Evolutionary conservation across 805 yeast species (phyloP).

Genomic region (Hemisphaericaspora nanyangensis): DNA sequence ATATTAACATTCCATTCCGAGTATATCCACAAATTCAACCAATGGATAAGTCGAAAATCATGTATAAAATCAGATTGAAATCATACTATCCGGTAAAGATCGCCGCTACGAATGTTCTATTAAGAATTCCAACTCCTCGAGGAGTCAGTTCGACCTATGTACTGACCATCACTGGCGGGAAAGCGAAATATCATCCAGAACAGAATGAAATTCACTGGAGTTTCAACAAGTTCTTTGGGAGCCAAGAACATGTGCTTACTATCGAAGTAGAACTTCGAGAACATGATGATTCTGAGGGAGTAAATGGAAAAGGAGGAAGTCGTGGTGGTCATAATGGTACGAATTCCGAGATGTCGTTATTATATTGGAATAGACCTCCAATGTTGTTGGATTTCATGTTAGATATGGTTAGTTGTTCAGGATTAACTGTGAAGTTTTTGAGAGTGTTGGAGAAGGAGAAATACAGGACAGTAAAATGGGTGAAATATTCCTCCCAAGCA

Average conservation of each 20-base stretch:
- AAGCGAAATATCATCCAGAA: conserved; percentile 63
- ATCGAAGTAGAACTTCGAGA: conserved; percentile 45
- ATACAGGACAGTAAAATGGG: conserved; percentile 83
- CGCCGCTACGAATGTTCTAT: conserved; percentile 58
- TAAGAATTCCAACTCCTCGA: conserved; percentile 66
- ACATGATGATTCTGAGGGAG: conserved; percentile 8
- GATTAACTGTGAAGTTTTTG: conserved; percentile 68
- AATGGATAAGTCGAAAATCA: conserved; percentile 42
- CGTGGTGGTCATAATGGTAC: too few species aligned
- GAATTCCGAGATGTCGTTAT: conserved; percentile 6
- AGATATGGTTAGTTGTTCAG: conserved; percentile 74
- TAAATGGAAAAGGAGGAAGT: too few species aligned
- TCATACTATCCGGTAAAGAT: conserved; percentile 58
- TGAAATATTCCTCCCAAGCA: conserved; percentile 68
- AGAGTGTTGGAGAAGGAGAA: conserved; percentile 56
- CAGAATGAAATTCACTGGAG: conserved; percentile 68
- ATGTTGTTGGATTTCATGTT: conserved; percentile 65
- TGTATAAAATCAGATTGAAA: conserved; percentile 56
- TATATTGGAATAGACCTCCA: conserved; percentile 69
- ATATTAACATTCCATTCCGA: conserved; percentile 66
- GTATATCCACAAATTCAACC: conserved; percentile 52
- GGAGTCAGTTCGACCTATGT: conserved; percentile 23
- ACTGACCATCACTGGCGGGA: conserved; percentile 67
- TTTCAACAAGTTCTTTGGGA: conserved; percentile 64
- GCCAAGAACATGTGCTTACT: conserved; percentile 56